phyloP scores from a whole-genome alignment of 441 rosid species.

The Macaranga tanarius region DNA sequence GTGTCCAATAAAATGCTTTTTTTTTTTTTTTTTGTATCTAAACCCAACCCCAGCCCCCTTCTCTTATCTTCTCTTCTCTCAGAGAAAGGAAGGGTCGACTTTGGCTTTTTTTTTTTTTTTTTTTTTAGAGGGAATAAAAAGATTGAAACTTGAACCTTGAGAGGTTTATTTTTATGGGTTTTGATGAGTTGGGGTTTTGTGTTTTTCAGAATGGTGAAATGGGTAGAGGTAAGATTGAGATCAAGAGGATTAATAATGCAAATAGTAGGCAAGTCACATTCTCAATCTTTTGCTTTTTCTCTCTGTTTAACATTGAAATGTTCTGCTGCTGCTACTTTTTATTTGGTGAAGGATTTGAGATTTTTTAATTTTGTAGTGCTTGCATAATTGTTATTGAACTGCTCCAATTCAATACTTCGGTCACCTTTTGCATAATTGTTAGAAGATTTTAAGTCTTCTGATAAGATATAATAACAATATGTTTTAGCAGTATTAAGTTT shows the following conservation, averaged over 20 bases:
- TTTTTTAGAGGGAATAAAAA: not conserved
- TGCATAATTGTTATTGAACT: too few relatives aligned
- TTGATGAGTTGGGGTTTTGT: slow-evolving; percentile 27
- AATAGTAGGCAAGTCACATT: slow-evolving; percentile 97
- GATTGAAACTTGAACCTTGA: not conserved
- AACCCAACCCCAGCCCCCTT: not conserved
- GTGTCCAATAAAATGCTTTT: slow-evolving; percentile 29
- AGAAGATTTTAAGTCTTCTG: too few relatives aligned
- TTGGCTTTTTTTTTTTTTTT: not conserved
- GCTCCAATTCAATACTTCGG: too few relatives aligned
- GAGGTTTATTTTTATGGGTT: not conserved
- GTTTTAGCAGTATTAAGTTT: too few relatives aligned
- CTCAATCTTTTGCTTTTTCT: too few relatives aligned
- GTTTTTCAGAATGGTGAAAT: slow-evolving; percentile 29
- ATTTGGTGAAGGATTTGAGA: too few relatives aligned
- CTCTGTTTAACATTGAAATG: too few relatives aligned
- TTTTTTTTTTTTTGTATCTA: too few relatives aligned
- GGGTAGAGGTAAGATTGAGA: slow-evolving; percentile 98
- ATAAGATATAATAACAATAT: too few relatives aligned
- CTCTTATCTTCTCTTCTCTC: slow-evolving; percentile 35
- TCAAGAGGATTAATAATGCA: slow-evolving; percentile 88
- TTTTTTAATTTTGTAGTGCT: too few relatives aligned
- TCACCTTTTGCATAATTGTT: too few relatives aligned
- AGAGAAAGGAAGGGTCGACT: slow-evolving; percentile 1
- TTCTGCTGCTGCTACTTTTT: too few relatives aligned